Evolutionary conservation across 1,284 basidiomycete species (phyloP).

Genomic region (Melampsora americana): DNA sequence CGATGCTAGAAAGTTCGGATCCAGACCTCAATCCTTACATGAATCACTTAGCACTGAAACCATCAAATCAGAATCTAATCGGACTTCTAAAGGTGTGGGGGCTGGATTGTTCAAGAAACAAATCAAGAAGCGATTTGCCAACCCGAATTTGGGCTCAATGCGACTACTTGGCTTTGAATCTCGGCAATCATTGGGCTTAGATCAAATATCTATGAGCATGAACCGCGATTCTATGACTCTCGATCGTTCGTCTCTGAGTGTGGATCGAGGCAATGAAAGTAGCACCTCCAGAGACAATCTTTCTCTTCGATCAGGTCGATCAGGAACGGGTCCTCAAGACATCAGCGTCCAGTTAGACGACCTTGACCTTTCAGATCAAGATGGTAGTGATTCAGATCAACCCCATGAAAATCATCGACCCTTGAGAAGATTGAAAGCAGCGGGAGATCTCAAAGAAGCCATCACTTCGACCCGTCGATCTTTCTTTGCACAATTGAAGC

Average conservation of each 20-base stretch:
- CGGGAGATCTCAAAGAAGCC: conserved; percentile 54
- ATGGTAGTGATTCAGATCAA: conserved; percentile 44
- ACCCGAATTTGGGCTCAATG: conserved; percentile 28
- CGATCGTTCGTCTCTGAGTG: not conserved
- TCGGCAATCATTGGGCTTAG: not conserved
- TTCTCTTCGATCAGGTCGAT: not conserved
- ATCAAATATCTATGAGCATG: not conserved
- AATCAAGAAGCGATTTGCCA: conserved; percentile 14
- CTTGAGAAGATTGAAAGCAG: conserved; percentile 49
- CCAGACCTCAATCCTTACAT: conserved; percentile 14
- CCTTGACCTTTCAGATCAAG: conserved; percentile 50
- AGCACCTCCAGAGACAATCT: not conserved
- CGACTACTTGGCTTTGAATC: not conserved
- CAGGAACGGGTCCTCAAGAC: not conserved
- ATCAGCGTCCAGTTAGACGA: conserved; percentile 52
- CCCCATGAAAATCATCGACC: conserved; percentile 46
- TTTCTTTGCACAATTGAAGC: conserved; percentile 24
- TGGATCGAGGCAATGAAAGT: not conserved
- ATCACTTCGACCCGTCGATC: conserved; percentile 23
- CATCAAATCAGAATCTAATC: conserved; percentile 42
- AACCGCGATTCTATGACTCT: not conserved
- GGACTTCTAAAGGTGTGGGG: conserved; percentile 16
- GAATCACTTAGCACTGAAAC: conserved; percentile 41
- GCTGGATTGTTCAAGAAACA: conserved; percentile 38
- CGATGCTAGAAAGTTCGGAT: not conserved